phyloP scores from a whole-genome alignment of 306 rosid genomes.

The Fagus crenata region DNA sequence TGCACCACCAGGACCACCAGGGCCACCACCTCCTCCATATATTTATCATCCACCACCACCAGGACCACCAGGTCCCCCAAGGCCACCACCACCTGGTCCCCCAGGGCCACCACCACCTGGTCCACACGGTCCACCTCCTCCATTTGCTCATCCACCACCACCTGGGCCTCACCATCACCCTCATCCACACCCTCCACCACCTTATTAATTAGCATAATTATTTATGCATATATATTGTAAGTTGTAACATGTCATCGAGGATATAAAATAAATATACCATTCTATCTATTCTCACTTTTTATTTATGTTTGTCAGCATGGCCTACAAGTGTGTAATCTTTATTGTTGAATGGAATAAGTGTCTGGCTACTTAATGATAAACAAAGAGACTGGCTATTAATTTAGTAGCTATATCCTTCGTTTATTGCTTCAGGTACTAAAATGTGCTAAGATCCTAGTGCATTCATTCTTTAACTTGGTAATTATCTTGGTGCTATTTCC shows the following conservation, averaged over 20 bases:
- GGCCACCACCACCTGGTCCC: conserved; percentile 19
- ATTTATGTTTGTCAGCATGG: not conserved
- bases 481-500: no score
- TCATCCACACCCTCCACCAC: not conserved
- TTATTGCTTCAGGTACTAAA: no score
- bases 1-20: not conserved
- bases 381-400: no score
- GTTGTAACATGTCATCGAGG: not conserved
- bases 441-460: no score
- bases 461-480: no score
- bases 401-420: no score
- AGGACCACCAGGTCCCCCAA: conserved; percentile 4
- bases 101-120: conserved; percentile 13
- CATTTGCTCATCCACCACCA: not conserved
- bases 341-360: not conserved
- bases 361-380: not conserved
- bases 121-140: conserved; percentile 25
- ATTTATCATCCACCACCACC: conserved; percentile 3
- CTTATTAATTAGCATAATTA: not conserved
- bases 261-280: not conserved
- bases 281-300: not conserved
- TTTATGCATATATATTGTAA: not conserved
- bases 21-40: conserved; percentile 9
- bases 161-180: not conserved
- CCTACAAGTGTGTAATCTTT: not conserved